Evolutionary conservation across 1,139 yeast genomes (phyloP).

Genomic region (Yamadazyma trypodendri): DNA sequence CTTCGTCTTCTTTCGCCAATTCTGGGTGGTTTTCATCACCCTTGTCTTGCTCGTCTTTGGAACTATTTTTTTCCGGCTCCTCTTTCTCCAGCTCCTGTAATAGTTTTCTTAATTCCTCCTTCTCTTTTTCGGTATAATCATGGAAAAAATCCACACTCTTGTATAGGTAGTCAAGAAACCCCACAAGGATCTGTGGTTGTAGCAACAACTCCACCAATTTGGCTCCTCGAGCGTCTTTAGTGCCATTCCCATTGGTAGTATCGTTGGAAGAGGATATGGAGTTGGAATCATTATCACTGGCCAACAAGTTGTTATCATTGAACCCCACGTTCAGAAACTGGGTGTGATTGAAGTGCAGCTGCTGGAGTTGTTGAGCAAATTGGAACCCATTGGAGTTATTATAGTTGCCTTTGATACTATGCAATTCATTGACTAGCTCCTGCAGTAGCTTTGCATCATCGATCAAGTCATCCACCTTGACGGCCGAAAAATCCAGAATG

Average conservation of each 20-base stretch:
- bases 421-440: conserved; percentile 42
- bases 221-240: conserved; percentile 40
- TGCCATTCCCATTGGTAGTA: conserved; percentile 18
- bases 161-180: conserved; percentile 37
- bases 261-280: conserved; percentile 40
- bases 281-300: conserved; percentile 26
- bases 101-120: conserved; percentile 18
- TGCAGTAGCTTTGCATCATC: conserved; percentile 37
- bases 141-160: conserved; percentile 42
- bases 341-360: conserved; percentile 8
- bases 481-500: conserved; percentile 32
- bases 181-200: conserved; percentile 46
- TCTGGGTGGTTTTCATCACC: too few relatives aligned
- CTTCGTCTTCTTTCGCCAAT: conserved; percentile 1
- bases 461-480: conserved; percentile 36
- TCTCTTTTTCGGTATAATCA: conserved; percentile 26
- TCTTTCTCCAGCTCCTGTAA: conserved; percentile 7
- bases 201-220: conserved; percentile 43
- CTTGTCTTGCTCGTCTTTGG: too few relatives aligned
- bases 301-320: conserved; percentile 2
- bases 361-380: conserved; percentile 28
- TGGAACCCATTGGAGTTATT: conserved; percentile 29
- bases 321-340: conserved; percentile 2
- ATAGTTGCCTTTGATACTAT: conserved; percentile 38
- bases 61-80: conserved; percentile 2